Base-by-base conservation (phyloP, 2,329 filamentous ascomycete species). In the Thyridium curvatum region DNA sequence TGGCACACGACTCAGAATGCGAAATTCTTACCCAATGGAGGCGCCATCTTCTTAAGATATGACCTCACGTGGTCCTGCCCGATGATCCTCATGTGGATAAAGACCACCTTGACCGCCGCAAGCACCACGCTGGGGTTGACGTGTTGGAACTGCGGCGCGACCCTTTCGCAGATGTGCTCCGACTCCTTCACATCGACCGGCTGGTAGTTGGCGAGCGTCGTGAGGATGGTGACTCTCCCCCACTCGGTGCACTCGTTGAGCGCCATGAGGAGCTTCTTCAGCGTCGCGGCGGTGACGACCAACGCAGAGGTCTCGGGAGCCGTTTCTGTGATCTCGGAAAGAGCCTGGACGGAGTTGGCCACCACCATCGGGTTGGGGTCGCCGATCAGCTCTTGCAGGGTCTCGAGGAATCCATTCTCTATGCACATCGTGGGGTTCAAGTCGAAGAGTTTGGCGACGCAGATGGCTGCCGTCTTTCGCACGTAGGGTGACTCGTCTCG, bases 281-380 rank as follows among this genome's bases (percentile, higher is more conserved):
- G 69, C 3, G 82, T 91, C 43, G 80, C 74, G 3, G 87, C 75
- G 2, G 85, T 94, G 45, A 98, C 84, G 35, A 87, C 72, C 39
- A 98, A 71, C 4, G 91, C 93, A 46, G 80, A 81, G 1, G 90
- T 96, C 60, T 97, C 91, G 10, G 93, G 93, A 1, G 90, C 86
- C 1, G 87, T 80, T 59, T 98, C 90, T 51, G 75, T 74, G 55
- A 98, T 98, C 45, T 98, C 93, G 8, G 86, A 83, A 37, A 98
- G 72, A 3, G 93, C 93, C 46, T 90, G 91, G 8, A 98, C 93
- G 12, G 88, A 93, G 66, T 98, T 98, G 46, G 93, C 93, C 41
- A 98, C 93, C 4, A 98, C 93, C 91, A 97, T 98, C 3, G 93
- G 93, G 60, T 98, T 98, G 3, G 93, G 87, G 59, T 98, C 93